Conservation (phyloP, 1,284 basidiomycete genomes). For the Trametes sp. region DNA sequence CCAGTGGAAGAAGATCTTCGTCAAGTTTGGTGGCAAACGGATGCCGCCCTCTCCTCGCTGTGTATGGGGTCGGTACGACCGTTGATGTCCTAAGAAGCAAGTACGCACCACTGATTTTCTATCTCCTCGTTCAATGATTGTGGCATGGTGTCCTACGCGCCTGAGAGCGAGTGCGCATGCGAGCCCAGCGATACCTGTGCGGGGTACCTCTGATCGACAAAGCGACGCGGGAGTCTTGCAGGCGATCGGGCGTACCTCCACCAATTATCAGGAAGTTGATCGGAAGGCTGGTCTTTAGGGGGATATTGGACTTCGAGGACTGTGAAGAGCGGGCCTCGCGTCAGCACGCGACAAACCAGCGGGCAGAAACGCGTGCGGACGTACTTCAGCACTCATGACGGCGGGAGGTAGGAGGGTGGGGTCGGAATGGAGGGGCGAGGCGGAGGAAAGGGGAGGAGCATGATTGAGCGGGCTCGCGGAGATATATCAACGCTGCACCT, state of each 20-base stretch:
- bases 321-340: neutral
- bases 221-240: neutral
- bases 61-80: neutral
- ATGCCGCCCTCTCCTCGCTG: constrained; percentile 48
- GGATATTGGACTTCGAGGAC: constrained; percentile 14
- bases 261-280: constrained; percentile 44
- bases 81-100: neutral
- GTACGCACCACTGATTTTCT: constrained; percentile 46
- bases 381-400: constrained; percentile 16
- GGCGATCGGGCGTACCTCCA: constrained; percentile 43
- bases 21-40: constrained; percentile 61
- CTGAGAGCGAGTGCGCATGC: constrained; percentile 61
- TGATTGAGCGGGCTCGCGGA: constrained; percentile 3
- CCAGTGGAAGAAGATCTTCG: constrained; percentile 65
- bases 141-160: constrained; percentile 61
- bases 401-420: neutral
- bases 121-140: constrained; percentile 57
- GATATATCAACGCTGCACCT: constrained; percentile 13
- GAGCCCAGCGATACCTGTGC: constrained; percentile 52
- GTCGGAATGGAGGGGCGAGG: neutral
- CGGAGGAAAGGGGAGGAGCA: neutral
- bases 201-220: neutral
- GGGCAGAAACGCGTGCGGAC: neutral
- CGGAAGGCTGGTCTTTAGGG: constrained; percentile 20
- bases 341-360: neutral